Evolutionary conservation across 1,284 basidiomycete genomes (phyloP).

Genomic region (Phaffia rhodozyma): DNA sequence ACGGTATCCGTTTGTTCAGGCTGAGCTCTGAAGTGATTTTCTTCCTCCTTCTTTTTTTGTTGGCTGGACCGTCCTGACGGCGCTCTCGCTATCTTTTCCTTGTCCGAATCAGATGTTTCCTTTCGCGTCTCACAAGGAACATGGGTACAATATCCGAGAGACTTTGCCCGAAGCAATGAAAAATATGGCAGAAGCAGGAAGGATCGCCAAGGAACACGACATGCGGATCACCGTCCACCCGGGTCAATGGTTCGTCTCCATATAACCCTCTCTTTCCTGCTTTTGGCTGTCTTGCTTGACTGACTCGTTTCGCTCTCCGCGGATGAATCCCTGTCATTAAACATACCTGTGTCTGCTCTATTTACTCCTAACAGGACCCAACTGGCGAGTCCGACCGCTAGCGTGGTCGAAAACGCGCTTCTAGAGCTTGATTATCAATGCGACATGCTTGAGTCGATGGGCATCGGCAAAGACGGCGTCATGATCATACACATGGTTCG

Average conservation of each 20-base stretch:
- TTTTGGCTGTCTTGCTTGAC: background rate
- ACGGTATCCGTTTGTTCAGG: constrained; percentile 29
- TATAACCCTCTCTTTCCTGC: too few relatives aligned
- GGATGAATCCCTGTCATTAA: too few relatives aligned
- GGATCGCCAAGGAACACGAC: constrained; percentile 59
- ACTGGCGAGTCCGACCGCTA: constrained; percentile 59
- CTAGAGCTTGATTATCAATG: constrained; percentile 72
- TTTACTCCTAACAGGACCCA: constrained; percentile 45
- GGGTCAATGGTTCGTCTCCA: constrained; percentile 44
- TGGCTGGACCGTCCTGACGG: background rate
- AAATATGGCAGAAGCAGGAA: constrained; percentile 43
- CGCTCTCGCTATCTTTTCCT: background rate
- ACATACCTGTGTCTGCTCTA: background rate
- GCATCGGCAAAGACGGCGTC: constrained; percentile 33
- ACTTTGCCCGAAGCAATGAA: constrained; percentile 25
- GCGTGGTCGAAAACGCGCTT: constrained; percentile 60
- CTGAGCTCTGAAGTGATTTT: constrained; percentile 23
- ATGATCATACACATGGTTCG: constrained; percentile 25
- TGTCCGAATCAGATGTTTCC: constrained; percentile 60
- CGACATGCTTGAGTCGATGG: constrained; percentile 76
- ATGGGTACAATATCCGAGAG: constrained; percentile 60
- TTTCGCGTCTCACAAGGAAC: constrained; percentile 65
- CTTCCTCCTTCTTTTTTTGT: background rate
- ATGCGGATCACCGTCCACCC: constrained; percentile 79
- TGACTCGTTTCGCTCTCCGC: too few relatives aligned